phyloP scores from a whole-genome alignment of 805 yeast genomes.

The Scheffersomyces ergatensis region DNA sequence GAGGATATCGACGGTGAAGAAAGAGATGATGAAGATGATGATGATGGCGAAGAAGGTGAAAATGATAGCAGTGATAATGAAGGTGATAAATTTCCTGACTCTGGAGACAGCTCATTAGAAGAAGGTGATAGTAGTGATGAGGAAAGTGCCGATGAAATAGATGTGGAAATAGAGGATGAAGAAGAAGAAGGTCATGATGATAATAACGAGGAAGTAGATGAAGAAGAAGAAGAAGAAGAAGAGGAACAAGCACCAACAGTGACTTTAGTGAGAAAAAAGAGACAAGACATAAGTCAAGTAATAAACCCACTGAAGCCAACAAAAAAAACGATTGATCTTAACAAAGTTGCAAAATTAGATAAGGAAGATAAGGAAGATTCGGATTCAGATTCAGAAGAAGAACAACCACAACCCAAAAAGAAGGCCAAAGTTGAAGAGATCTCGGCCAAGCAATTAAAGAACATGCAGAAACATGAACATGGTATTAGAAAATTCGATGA shows the following conservation, averaged over 20 bases:
- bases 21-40: conserved; percentile 19
- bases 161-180: conserved; percentile 7
- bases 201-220: conserved; percentile 10
- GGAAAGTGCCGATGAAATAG: conserved; percentile 4
- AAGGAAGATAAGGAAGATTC: conserved; percentile 7
- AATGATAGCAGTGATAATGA: conserved; percentile 12
- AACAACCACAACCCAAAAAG: conserved; percentile 22
- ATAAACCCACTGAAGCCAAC: conserved; percentile 10
- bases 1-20: conserved; percentile 12
- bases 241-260: not conserved
- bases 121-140: conserved; percentile 13
- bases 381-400: conserved; percentile 10
- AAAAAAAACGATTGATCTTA: conserved; percentile 16
- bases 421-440: conserved; percentile 27
- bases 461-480: conserved; percentile 53
- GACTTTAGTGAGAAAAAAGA: conserved; percentile 3
- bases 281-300: conserved; percentile 5
- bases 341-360: conserved; percentile 12
- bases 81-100: conserved; percentile 19
- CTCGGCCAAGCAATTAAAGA: conserved; percentile 45
- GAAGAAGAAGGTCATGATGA: conserved; percentile 8
- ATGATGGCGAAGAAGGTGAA: conserved; percentile 21
- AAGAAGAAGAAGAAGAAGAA: conserved; percentile 6
- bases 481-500: conserved; percentile 68
- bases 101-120: conserved; percentile 24